phyloP scores from a whole-genome alignment of 1,139 yeast species.

The Hyphopichia buzzinii region DNA sequence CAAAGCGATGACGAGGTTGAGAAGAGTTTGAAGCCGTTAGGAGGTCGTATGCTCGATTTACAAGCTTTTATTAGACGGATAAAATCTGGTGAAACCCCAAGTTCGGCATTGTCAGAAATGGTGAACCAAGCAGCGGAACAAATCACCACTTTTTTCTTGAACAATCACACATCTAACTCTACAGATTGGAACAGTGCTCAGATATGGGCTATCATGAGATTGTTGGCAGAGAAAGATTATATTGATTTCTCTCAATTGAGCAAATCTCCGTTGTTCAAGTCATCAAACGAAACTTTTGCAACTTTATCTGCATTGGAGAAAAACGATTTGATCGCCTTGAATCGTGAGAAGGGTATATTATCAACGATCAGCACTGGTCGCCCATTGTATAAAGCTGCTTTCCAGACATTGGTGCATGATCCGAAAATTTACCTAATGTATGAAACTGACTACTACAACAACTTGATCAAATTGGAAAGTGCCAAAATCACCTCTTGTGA shows the following conservation, averaged over 20 bases:
- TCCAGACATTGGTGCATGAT: slow-evolving; percentile 61
- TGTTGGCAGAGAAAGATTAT: slow-evolving; percentile 48
- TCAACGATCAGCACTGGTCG: slow-evolving; percentile 70
- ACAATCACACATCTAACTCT: slow-evolving; percentile 27
- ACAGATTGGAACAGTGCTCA: slow-evolving; percentile 72
- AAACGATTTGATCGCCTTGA: slow-evolving; percentile 67
- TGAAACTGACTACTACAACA: slow-evolving; percentile 60
- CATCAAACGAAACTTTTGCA: slow-evolving; percentile 45
- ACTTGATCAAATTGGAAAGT: slow-evolving; percentile 59
- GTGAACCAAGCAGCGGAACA: slow-evolving; percentile 84
- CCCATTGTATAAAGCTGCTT: slow-evolving; percentile 83
- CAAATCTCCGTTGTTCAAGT: slow-evolving; percentile 63
- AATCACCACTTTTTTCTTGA: slow-evolving; percentile 75
- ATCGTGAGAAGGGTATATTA: slow-evolving; percentile 73
- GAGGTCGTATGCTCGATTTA: slow-evolving; percentile 92
- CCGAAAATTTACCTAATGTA: slow-evolving; percentile 54
- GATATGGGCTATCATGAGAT: slow-evolving; percentile 80
- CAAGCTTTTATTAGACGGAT: slow-evolving; percentile 88
- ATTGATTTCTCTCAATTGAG: slow-evolving; percentile 53
- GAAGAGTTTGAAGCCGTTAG: slow-evolving; percentile 67
- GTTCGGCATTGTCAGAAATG: slow-evolving; percentile 75
- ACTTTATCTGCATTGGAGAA: slow-evolving; percentile 74
- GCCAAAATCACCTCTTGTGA: slow-evolving; percentile 64
- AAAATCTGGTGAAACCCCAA: slow-evolving; percentile 80
- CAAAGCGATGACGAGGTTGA: slow-evolving; percentile 41